These are phyloP conservation scores for Cystobasidium pallidum DNA, from an alignment of 1,284 basidiomycete genomes.

Conservation along the genomic window DNA sequence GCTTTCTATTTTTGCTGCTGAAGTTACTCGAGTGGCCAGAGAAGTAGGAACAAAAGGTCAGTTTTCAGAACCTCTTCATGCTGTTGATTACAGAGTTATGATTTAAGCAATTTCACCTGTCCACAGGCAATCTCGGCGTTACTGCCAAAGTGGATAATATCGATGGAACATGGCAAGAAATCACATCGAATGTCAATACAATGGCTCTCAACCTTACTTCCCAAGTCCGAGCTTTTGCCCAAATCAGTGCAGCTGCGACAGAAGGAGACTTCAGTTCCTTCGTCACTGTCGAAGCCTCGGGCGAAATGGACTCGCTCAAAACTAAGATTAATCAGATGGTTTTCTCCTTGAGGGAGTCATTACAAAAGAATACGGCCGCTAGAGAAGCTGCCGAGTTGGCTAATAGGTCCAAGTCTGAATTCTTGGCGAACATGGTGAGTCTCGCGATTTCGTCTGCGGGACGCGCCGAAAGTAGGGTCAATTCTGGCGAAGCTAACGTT, in stretches of 20 bases:
- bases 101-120: conserved; percentile 58
- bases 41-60: conserved; percentile 89
- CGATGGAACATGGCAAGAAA: conserved; percentile 98
- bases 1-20: conserved; percentile 52
- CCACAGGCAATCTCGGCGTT: conserved; percentile 83
- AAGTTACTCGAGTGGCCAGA: conserved; percentile 76
- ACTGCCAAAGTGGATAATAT: conserved; percentile 97
- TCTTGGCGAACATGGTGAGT: conserved; percentile 86
- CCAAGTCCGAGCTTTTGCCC: conserved; percentile 97
- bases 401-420: conserved; percentile 95
- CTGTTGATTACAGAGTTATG: too few species aligned
- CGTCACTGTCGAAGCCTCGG: conserved; percentile 97
- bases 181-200: conserved; percentile 90
- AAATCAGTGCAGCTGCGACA: conserved; percentile 97
- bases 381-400: conserved; percentile 91
- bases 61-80: not conserved
- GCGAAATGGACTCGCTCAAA: conserved; percentile 99
- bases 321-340: conserved; percentile 99
- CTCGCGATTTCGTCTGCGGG: not conserved
- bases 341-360: conserved; percentile 92
- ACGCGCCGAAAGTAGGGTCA: not conserved
- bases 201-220: conserved; percentile 89
- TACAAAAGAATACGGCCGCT: conserved; percentile 98
- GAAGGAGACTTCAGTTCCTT: conserved; percentile 99
- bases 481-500: conserved; percentile 64